A percentile compares a stretch with the other conserved stretches of the same genome.
These are phyloP conservation scores for Zymoseptoria tritici DNA, from an alignment of 2,329 filamentous ascomycete species.

Conservation along the genomic window DNA sequence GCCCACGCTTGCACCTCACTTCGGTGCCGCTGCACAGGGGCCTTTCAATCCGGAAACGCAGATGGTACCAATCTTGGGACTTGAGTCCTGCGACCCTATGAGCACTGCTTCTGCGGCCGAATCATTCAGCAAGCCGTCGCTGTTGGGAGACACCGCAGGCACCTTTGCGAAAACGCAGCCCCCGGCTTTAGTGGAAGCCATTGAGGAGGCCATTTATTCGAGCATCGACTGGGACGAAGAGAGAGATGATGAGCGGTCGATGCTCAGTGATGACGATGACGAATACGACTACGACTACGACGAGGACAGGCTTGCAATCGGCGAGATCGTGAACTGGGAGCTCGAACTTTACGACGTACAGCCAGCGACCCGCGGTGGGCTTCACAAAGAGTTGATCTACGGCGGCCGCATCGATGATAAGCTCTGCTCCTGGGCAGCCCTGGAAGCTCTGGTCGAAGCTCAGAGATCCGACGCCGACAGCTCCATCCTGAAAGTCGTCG, in stretches of 20 bases:
- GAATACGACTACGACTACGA: background rate
- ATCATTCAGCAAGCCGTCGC: slow-evolving; percentile 29
- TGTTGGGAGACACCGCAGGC: slow-evolving; percentile 42
- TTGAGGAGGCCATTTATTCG: slow-evolving; percentile 57
- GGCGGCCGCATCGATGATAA: slow-evolving; percentile 95
- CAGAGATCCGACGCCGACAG: slow-evolving; percentile 49
- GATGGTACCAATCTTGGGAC: slow-evolving; percentile 85
- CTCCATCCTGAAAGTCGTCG: slow-evolving; percentile 74
- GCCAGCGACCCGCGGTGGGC: slow-evolving; percentile 71
- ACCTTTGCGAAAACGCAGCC: slow-evolving; percentile 81
- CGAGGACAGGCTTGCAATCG: slow-evolving; percentile 17
- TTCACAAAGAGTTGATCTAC: slow-evolving; percentile 91
- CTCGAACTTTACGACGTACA: slow-evolving; percentile 90
- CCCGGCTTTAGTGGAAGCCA: slow-evolving; percentile 68
- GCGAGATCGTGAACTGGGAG: slow-evolving; percentile 87
- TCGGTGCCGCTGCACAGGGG: slow-evolving; percentile 61
- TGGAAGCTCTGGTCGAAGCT: slow-evolving; percentile 65
- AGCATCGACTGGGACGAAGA: slow-evolving; percentile 27
- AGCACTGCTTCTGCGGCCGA: slow-evolving; percentile 31
- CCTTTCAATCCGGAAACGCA: slow-evolving; percentile 84
- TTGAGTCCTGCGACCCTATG: slow-evolving; percentile 46
- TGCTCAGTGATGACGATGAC: background rate
- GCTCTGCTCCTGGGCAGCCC: slow-evolving; percentile 87
- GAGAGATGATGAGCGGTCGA: background rate
- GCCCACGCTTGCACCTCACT: slow-evolving; percentile 88